Conservation (phyloP, 352 stramenopile species). For the Saprolegnia parasitica region DNA sequence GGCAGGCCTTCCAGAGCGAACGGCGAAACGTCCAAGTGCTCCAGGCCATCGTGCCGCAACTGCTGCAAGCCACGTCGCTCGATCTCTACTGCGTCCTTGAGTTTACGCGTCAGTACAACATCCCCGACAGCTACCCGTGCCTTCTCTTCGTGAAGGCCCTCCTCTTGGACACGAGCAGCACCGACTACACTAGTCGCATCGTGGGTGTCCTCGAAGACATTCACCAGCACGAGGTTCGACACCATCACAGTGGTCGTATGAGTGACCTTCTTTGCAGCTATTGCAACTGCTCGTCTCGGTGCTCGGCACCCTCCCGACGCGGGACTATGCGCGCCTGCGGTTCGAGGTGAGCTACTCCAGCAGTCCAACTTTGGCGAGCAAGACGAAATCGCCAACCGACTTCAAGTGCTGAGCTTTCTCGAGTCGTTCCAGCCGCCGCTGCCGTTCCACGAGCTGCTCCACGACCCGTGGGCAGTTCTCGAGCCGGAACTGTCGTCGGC, state of each 20-base stretch:
- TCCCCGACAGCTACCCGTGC: slow-evolving; percentile 68
- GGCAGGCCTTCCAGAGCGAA: slow-evolving; percentile 67
- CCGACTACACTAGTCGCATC: slow-evolving; percentile 75
- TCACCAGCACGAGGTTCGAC: slow-evolving; percentile 54
- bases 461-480: slow-evolving; percentile 54
- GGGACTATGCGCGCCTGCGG: slow-evolving; percentile 61
- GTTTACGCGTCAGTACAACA: slow-evolving; percentile 80
- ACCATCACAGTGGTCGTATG: not conserved
- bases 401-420: slow-evolving; percentile 56
- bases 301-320: slow-evolving; percentile 39
- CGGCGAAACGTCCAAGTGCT: slow-evolving; percentile 65
- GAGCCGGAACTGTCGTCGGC: slow-evolving; percentile 25
- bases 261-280: slow-evolving; percentile 39
- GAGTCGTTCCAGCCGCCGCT: slow-evolving; percentile 35
- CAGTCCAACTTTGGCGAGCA: slow-evolving; percentile 54
- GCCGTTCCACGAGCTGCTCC: slow-evolving; percentile 66
- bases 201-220: slow-evolving; percentile 73
- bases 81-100: slow-evolving; percentile 79
- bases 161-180: slow-evolving; percentile 37
- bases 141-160: slow-evolving; percentile 59
- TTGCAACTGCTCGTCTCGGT: slow-evolving; percentile 38
- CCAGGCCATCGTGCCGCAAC: slow-evolving; percentile 48
- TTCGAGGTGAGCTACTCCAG: slow-evolving; percentile 71
- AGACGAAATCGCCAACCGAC: slow-evolving; percentile 54
- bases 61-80: slow-evolving; percentile 63